Conservation (phyloP, 1,139 yeast genomes). For the Kazachstania sp. region DNA sequence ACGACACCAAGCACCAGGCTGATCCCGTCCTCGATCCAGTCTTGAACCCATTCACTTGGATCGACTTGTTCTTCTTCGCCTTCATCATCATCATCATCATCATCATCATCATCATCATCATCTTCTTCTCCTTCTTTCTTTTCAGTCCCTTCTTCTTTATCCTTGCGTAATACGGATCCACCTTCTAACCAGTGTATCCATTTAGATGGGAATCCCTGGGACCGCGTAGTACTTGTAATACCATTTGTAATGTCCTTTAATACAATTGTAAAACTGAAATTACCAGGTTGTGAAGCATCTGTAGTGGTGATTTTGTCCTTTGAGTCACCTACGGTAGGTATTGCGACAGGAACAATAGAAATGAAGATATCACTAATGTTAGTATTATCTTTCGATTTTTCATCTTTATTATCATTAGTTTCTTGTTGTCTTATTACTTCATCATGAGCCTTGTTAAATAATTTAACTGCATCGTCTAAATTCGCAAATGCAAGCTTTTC, state of each 20-base stretch:
- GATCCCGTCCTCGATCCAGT: conserved; percentile 82
- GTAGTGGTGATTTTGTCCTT: conserved; percentile 32
- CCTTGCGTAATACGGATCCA: conserved; percentile 1
- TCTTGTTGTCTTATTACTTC: conserved; percentile 24
- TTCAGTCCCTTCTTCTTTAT: conserved; percentile 12
- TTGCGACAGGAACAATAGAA: conserved; percentile 57
- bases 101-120: conserved; percentile 29
- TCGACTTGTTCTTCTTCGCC: conserved; percentile 59
- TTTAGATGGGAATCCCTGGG: conserved; percentile 81
- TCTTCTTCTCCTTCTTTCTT: conserved; percentile 7
- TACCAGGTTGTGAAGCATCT: conserved; percentile 36
- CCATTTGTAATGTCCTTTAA: conserved; percentile 72
- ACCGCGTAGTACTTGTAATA: conserved; percentile 61
- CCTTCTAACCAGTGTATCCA: conserved; percentile 86
- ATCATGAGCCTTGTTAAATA: conserved; percentile 34
- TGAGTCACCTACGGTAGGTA: conserved; percentile 18
- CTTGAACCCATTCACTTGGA: conserved; percentile 93
- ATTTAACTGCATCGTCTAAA: conserved; percentile 61
- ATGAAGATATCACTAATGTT: conserved; percentile 59
- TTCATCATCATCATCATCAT: too few species aligned
- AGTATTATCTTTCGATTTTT: conserved; percentile 31
- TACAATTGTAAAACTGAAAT: conserved; percentile 61
- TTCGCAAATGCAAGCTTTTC: conserved; percentile 83
- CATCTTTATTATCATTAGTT: conserved; percentile 15
- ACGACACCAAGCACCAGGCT: conserved; percentile 72